Base-by-base conservation (phyloP, 352 stramenopile genomes). In the Discostella stelligera region DNA sequence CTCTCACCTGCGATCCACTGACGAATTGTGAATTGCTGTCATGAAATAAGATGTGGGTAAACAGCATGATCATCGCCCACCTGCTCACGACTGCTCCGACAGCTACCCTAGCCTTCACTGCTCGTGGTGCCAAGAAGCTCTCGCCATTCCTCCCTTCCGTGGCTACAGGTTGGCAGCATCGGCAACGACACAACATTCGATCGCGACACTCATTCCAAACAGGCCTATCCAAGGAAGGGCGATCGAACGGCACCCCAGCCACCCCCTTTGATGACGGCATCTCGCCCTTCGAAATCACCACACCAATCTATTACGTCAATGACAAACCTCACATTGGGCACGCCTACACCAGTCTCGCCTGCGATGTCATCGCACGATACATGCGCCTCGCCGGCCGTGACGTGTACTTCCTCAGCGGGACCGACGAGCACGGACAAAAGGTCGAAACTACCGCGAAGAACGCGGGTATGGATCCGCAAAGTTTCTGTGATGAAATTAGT, bases 301-400 rank as follows among this genome's bases (percentile, higher is more conserved):
- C 97, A n/a, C 97, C 97, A 6, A 99, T 99, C 72, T 99, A 98
- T 86, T 99, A 99, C 88, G 96, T 99, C 46, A 99, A 99, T 79
- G 97, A 97, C 76, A 94, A 96, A 79, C 97, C 97, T 21, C 97
- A 99, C 89, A 98, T 99, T 60, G 97, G 97, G 49, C 97, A 99
- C 90, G 95, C 98, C 48, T 98, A 99, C 90, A 99, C 96, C 53
- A 94, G 91, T 2, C 71, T 91, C 44, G 82, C 91, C 23, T 91
- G 86, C 74, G 91, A 95, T 80, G 83, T 94, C 20, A 84, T 95
- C 69, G 88, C 88, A 20, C 79, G 94, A 73, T 97, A 94, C 80
- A 91, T 94, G 82, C 86, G 98, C 64, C 87, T 99, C 44, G 93
- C 80, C 85, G 67, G 97, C 93, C 79, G 95, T 80, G 56, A 94